Base-by-base conservation (phyloP, 2,329 filamentous ascomycete genomes). In the Aspergillus bombycis region DNA sequence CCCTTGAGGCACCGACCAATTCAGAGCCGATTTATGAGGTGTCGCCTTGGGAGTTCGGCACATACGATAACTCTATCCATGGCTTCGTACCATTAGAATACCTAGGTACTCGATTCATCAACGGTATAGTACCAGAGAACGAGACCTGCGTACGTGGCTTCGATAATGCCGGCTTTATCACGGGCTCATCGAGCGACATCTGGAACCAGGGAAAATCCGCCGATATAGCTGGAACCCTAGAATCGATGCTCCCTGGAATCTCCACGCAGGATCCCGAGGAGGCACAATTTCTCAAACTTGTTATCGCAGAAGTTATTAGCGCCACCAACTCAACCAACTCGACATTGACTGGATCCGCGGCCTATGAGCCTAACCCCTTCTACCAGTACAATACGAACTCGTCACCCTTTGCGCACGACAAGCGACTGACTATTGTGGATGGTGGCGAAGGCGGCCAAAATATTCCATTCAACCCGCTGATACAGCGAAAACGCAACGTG, bases 181-280 rank as follows among this genome's bases (percentile, higher is more conserved):
- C 95, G 87, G 93, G 92, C 46, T 95, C 93, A 0, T 92, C 89
- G 34, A 91, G 89, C 2, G 89, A 90, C 1, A 83, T 96, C 2
- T 96, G 96, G 83, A 96, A 96, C 79, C 82, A 88, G 68, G 34
- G 34, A 4, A 36, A 36, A 36, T 36, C 34, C 14, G 34, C 34
- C 12, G 34, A 36, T 36, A 36, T 36, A 14, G 34, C 16, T 36
- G 34, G 34, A 14, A 36, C 34, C 14, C 4, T 36, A 11, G 4
- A 36, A 16, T 5, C 12, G 14, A 16, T 16, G 5, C 34, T 36
- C 12, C 6, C 34, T 36, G 34, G 5, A 14, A 36, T 36, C 34
- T 36, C 34, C 2, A 34, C 6, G 34, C 34, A 36, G 34, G 4
- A 16, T 16, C 12, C 12, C 1, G 14, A 14, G 14, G 34, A 14